These are phyloP conservation scores for Cystobasidium tubakii DNA, from an alignment of 768 basidiomycete genomes.

Conservation along the genomic window DNA sequence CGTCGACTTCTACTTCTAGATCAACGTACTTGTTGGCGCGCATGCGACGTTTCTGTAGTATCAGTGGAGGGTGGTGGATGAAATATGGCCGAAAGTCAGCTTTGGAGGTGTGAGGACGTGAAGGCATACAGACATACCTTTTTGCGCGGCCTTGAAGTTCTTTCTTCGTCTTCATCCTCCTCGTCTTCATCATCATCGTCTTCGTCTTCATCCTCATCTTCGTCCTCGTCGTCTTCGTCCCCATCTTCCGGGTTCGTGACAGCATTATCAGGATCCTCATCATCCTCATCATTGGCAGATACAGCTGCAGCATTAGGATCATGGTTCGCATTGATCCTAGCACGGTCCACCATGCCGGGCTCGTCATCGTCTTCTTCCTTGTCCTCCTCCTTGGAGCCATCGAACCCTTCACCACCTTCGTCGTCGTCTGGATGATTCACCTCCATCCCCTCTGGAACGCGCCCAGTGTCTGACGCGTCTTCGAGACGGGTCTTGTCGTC, in stretches of 20 bases:
- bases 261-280: slow-evolving; percentile 50
- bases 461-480: slow-evolving; percentile 21
- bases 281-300: slow-evolving; percentile 46
- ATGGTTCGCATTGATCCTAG: slow-evolving; percentile 40
- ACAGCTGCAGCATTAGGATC: slow-evolving; percentile 2
- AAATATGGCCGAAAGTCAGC: slow-evolving; percentile 6
- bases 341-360: slow-evolving; percentile 40
- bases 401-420: slow-evolving; percentile 26
- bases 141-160: slow-evolving; percentile 52
- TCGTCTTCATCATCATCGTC: slow-evolving; percentile 42
- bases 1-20: slow-evolving; percentile 90
- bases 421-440: slow-evolving; percentile 32
- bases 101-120: neutral
- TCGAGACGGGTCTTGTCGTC: slow-evolving; percentile 4
- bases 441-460: slow-evolving; percentile 20
- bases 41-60: slow-evolving; percentile 62
- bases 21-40: slow-evolving; percentile 74
- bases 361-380: slow-evolving; percentile 46
- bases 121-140: slow-evolving; percentile 52
- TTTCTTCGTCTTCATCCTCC: slow-evolving; percentile 43
- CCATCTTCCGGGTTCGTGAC: slow-evolving; percentile 48
- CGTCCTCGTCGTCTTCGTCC: slow-evolving; percentile 40
- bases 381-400: slow-evolving; percentile 36
- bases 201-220: slow-evolving; percentile 39
- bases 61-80: slow-evolving; percentile 24